Conservation (phyloP, 495 filamentous ascomycete genomes). For the Talaromyces trachyspermus region DNA sequence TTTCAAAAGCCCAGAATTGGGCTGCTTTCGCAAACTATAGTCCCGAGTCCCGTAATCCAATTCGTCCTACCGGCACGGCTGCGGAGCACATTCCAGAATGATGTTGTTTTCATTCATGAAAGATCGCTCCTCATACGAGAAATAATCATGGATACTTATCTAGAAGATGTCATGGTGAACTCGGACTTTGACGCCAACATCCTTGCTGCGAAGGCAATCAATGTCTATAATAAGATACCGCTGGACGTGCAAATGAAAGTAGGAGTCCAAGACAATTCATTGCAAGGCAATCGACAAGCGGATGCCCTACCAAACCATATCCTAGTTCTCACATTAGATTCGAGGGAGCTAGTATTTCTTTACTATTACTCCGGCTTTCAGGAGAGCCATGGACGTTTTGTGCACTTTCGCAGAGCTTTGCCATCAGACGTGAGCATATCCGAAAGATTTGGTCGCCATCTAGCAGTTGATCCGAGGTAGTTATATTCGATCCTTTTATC, state of each 20-base stretch:
- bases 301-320: slow-evolving; percentile 61
- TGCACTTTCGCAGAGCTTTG: slow-evolving; percentile 49
- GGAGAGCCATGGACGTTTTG: slow-evolving; percentile 47
- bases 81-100: slow-evolving; percentile 59
- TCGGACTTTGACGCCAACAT: slow-evolving; percentile 63
- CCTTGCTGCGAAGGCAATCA: slow-evolving; percentile 37
- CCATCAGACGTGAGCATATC: slow-evolving; percentile 47
- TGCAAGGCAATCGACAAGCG: slow-evolving; percentile 3
- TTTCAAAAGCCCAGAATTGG: slow-evolving; percentile 33
- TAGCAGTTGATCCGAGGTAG: slow-evolving; percentile 75
- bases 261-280: slow-evolving; percentile 7
- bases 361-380: slow-evolving; percentile 46
- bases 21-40: slow-evolving; percentile 66
- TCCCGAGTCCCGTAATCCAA: slow-evolving; percentile 67
- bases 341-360: slow-evolving; percentile 63
- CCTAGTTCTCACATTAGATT: slow-evolving; percentile 62
- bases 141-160: slow-evolving; percentile 49
- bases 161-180: slow-evolving; percentile 65
- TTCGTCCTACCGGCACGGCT: slow-evolving; percentile 76
- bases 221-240: slow-evolving; percentile 23
- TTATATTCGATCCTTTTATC: background rate
- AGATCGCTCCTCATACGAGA: slow-evolving; percentile 56
- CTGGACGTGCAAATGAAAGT: slow-evolving; percentile 26
- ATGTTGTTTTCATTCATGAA: slow-evolving; percentile 86
- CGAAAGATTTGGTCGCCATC: slow-evolving; percentile 61